Conservation (phyloP, 2,329 filamentous ascomycete species). For the Rhynchosporium secalis region DNA sequence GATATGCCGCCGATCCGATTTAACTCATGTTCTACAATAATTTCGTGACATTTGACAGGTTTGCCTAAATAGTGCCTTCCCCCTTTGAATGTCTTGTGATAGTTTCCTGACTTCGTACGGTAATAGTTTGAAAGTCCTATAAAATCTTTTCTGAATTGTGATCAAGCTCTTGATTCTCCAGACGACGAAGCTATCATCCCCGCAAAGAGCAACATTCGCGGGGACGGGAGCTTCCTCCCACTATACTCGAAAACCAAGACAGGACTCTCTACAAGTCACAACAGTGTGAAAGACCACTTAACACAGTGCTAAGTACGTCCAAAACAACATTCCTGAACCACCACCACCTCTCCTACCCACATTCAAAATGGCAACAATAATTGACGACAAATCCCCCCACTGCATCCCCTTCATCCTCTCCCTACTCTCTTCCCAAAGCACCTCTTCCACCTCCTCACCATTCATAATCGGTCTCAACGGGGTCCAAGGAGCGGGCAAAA, state of each 20-base stretch:
- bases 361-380: constrained; percentile 45
- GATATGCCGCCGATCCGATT: no score
- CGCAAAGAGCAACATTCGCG: neutral
- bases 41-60: no score
- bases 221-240: constrained; percentile 7
- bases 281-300: neutral
- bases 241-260: neutral
- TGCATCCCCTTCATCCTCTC: constrained; percentile 76
- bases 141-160: no score
- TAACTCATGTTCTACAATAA: no score
- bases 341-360: neutral
- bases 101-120: no score
- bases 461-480: constrained; percentile 89
- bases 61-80: no score
- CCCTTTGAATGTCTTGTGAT: no score
- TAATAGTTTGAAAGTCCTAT: no score
- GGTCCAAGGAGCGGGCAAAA: constrained; percentile 90
- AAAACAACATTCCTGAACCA: neutral
- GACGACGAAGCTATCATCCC: neutral
- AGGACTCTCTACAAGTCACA: neutral
- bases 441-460: constrained; percentile 44
- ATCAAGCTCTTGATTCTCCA: neutral
- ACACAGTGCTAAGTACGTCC: neutral
- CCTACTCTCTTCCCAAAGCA: constrained; percentile 52
- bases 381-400: constrained; percentile 76